Conservation (phyloP, 1,284 basidiomycete genomes). For the Cryptococcus maquisensis region DNA sequence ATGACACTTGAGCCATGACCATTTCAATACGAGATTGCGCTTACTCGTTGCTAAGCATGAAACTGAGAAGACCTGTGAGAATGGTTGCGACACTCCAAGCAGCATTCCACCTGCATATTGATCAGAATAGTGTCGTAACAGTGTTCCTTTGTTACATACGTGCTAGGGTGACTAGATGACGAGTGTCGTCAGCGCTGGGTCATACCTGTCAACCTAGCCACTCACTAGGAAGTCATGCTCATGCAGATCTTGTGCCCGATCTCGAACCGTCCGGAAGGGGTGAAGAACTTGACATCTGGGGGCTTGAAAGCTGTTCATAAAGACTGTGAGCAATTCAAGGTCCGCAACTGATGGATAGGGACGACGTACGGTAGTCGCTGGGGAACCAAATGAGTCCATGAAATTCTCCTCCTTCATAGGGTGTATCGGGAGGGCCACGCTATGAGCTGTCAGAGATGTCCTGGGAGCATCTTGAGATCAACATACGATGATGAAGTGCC, state of each 20-base stretch:
- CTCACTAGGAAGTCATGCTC: conserved; percentile 90
- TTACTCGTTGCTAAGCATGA: conserved; percentile 88
- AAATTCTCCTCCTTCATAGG: conserved; percentile 88
- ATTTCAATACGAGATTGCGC: conserved; percentile 6
- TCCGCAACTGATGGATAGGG: conserved; percentile 44
- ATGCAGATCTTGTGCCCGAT: conserved; percentile 93
- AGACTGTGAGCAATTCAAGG: background rate
- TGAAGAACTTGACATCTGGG: conserved; percentile 96
- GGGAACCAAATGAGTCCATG: conserved; percentile 73
- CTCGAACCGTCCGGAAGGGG: conserved; percentile 87
- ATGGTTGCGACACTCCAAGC: conserved; percentile 54
- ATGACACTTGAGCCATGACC: background rate
- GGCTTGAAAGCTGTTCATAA: conserved; percentile 74
- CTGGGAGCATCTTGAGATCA: background rate
- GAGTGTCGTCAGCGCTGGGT: background rate
- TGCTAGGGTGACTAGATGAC: conserved; percentile 40
- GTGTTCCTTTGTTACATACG: conserved; percentile 23
- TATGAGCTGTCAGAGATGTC: conserved; percentile 41
- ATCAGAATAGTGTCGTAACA: background rate
- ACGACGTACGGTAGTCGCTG: conserved; percentile 68
- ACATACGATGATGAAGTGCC: conserved; percentile 84
- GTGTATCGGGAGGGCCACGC: conserved; percentile 89
- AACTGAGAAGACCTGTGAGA: conserved; percentile 87
- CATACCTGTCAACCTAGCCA: conserved; percentile 19
- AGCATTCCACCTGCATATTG: conserved; percentile 42